A percentile compares a stretch with the other conserved stretches of the same genome.
Evolutionary conservation across 352 stramenopile species (phyloP).

Genomic region (Phytophthora podocarpi): DNA sequence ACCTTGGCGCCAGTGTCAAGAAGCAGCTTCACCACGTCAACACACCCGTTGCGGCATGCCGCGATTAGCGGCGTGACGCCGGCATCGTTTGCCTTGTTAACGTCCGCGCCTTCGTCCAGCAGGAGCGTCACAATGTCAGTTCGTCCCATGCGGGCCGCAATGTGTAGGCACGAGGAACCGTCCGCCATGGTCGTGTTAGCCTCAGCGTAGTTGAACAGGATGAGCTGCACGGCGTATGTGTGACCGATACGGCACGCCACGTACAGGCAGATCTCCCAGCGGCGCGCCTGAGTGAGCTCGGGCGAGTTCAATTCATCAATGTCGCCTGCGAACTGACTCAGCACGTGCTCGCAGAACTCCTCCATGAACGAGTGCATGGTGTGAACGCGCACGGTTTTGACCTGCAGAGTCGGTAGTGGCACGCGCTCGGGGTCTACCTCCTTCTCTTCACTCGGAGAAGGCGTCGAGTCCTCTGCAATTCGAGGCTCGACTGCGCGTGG

Average conservation of each 20-base stretch:
- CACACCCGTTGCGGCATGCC: slow-evolving; percentile 67
- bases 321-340: slow-evolving; percentile 65
- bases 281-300: slow-evolving; percentile 50
- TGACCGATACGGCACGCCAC: slow-evolving; percentile 76
- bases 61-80: slow-evolving; percentile 78
- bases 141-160: slow-evolving; percentile 71
- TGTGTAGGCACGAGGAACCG: slow-evolving; percentile 74
- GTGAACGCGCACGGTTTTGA: slow-evolving; percentile 65
- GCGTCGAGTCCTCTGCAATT: slow-evolving; percentile 9
- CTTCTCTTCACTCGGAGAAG: slow-evolving; percentile 15
- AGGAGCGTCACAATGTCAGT: slow-evolving; percentile 66
- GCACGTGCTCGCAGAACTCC: slow-evolving; percentile 75
- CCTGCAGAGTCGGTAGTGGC: slow-evolving; percentile 52
- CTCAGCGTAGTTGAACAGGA: slow-evolving; percentile 78
- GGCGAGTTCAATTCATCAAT: slow-evolving; percentile 59
- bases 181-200: slow-evolving; percentile 63
- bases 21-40: slow-evolving; percentile 58
- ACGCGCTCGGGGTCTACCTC: slow-evolving; percentile 1
- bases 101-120: slow-evolving; percentile 67
- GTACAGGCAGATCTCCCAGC: slow-evolving; percentile 81
- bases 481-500: slow-evolving; percentile 17
- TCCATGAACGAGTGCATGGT: slow-evolving; percentile 84
- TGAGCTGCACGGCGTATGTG: slow-evolving; percentile 73
- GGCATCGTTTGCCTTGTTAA: slow-evolving; percentile 59
- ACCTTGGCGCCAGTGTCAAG: slow-evolving; percentile 56